Evolutionary conservation across 2,329 filamentous ascomycete species (phyloP), one percentile per base, ranked within the genome.

Genomic region (Fusarium neocosmosporiellum): DNA sequence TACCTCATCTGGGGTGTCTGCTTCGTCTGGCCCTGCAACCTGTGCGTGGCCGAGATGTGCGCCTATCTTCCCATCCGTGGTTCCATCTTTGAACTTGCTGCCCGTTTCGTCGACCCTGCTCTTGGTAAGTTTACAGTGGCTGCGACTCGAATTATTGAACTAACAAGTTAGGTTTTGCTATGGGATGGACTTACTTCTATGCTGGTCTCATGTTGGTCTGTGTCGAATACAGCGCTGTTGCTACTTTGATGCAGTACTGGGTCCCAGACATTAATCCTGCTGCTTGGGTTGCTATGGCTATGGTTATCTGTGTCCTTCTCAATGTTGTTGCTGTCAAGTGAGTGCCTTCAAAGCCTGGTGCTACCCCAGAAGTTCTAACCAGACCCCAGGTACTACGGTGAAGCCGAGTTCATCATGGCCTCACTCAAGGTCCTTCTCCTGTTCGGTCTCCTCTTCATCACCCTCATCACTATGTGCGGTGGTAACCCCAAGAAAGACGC

Each of bases 391-490:
- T 81, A 78, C 72, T 85, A 84, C 63, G 84, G 83, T 55, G 84
- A 85, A 70, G 79, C 83, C 20, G 84, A 85, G 67, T 85, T 85
- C 75, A 71, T 93, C 78, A 84, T 93, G 75, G 88, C 91, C 62
- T 93, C 83, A 2, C 80, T 81, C 65, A 85, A 85, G 74, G 89
- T 85, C 41, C 68, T 85, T 24, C 78, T 85, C n/a, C 78, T 85
- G 22, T 72, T 91, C 63, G 88, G 88, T 2, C 83, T 92, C 61
- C 86, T 92, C 68, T 78, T 86, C 75, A 90, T 89, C 80, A 92
- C 91, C 5, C 89, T 93, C 78, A 85, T 93, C 77, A 88, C 87
- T 67, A 93, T 93, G 90, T 81, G 91, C 18, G 91, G 91, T 20
- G 91, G 89, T 11, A 93, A 93, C 75, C 92, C 91, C 1, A 78